Base-by-base conservation (phyloP, 768 basidiomycete genomes). In the Kwoniella dendrophila region DNA sequence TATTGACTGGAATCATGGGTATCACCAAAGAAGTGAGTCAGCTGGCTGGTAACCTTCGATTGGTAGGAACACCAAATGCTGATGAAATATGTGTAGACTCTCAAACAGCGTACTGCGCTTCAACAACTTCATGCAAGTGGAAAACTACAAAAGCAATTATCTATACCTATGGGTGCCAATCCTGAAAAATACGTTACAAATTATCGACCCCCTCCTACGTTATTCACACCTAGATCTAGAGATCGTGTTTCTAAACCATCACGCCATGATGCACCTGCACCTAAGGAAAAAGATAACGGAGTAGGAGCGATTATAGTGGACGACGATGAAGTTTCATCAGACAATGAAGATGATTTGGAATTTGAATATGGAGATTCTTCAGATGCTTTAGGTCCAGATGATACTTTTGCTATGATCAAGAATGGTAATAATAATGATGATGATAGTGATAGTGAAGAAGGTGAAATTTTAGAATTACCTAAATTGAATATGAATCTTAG, bases 1-100 rank as follows among this genome's bases (percentile, higher is more conserved):
- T 95, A 55, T 76, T 96, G 44, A 85, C 87, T 2, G 87, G 84
- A 32, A 84, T 96, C 30, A 83, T 95, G 81, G 88, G 89, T 10
- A 84, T 95, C 5, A 89, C 90, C 2, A 86, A 88, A 74, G 89
- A 92, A 84, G 92, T 90, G 63, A 66, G 83, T 67, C 24, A 47
- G 27, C 24, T 34, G 18, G 6, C 22, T 3, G n/a, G 41, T 26
- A 22, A 34, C 44, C 30, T 47, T 45, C 27, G 33, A 49, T 45
- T 20, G 48, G 47, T 22, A 16, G 3, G 4, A 36, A 8, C 18
- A 38, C 14, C 29, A 26, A 12, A 16, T 30, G 40, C 18, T 32
- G 33, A 22, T 30, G 33, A 24, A 14, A 3, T 33, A 24, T 12
- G 22, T 14, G 4, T 33, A 76, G 75, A 71, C 71, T 5, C 47